Conservation (phyloP, 139 green algal genomes). For the Chlorella sp. region DNA sequence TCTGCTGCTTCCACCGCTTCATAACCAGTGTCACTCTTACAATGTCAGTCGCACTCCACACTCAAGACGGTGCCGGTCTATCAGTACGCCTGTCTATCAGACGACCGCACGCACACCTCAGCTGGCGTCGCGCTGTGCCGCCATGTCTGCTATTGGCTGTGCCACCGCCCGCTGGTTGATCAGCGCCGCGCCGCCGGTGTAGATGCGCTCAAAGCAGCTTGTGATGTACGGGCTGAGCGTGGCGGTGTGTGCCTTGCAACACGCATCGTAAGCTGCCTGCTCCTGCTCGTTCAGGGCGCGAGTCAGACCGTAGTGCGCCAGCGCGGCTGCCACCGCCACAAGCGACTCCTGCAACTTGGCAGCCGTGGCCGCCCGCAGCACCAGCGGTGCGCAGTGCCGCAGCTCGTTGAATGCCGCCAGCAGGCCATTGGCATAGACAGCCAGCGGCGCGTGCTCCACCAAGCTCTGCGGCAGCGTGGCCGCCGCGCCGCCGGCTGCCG, state of each 20-base stretch:
- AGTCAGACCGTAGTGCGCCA: slow-evolving; percentile 68
- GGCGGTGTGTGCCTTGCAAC: slow-evolving; percentile 50
- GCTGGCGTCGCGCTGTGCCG: slow-evolving; percentile 4
- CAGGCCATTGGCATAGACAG: slow-evolving; percentile 91
- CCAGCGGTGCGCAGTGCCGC: slow-evolving; percentile 84
- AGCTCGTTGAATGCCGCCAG: slow-evolving; percentile 95
- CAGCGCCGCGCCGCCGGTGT: slow-evolving; percentile 32
- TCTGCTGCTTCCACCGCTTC: too few relatives aligned
- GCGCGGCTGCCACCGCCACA: slow-evolving; percentile 48
- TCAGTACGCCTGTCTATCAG: background rate
- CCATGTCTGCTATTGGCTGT: slow-evolving; percentile 11
- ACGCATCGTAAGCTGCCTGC: slow-evolving; percentile 43
- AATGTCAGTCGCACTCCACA: too few relatives aligned
- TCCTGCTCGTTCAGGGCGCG: slow-evolving; percentile 57
- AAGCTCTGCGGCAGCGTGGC: slow-evolving; percentile 78
- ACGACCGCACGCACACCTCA: too few relatives aligned
- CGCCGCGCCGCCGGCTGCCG: background rate
- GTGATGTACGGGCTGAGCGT: slow-evolving; percentile 65
- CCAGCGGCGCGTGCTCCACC: slow-evolving; percentile 92
- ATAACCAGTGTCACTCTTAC: too few relatives aligned
- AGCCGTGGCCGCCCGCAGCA: slow-evolving; percentile 31
- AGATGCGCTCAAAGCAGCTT: slow-evolving; percentile 68
- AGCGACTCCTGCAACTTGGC: slow-evolving; percentile 58
- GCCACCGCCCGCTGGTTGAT: slow-evolving; percentile 19
- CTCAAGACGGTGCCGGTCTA: background rate